Evolutionary conservation across 1,139 yeast species (phyloP).

Genomic region (Geotrichum macrosporum): DNA sequence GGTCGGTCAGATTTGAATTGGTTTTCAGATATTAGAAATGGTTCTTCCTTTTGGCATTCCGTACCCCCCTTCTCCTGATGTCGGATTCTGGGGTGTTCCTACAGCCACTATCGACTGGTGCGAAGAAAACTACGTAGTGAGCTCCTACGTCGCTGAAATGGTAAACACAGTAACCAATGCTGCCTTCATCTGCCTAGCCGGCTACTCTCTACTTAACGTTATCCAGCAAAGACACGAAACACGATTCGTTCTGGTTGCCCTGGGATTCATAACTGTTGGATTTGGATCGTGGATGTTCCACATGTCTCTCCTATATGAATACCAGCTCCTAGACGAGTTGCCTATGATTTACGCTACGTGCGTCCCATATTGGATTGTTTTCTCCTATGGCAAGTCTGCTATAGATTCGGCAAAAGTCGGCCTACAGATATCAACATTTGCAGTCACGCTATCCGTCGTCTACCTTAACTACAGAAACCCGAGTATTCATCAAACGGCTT

Average conservation of each 20-base stretch:
- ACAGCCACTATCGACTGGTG: conserved; percentile 90
- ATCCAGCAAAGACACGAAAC: conserved; percentile 56
- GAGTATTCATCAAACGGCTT: conserved; percentile 78
- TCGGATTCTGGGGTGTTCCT: conserved; percentile 36
- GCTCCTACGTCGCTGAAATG: conserved; percentile 83
- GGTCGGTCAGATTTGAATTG: too few relatives aligned
- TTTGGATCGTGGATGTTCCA: conserved; percentile 93
- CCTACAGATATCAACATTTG: conserved; percentile 38
- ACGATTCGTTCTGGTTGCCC: conserved; percentile 64
- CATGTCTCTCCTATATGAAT: conserved; percentile 86
- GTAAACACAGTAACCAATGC: conserved; percentile 77
- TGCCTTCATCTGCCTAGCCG: conserved; percentile 60
- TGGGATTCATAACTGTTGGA: conserved; percentile 86
- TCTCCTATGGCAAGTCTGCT: conserved; percentile 54
- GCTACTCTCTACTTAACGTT: conserved; percentile 62
- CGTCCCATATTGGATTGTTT: conserved; percentile 87
- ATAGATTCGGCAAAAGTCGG: conserved; percentile 38
- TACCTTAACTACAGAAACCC: conserved; percentile 75
- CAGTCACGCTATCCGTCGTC: conserved; percentile 55
- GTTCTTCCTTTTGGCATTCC: conserved; percentile 28
- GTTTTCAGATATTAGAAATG: too few relatives aligned
- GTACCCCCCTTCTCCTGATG: conserved; percentile 32
- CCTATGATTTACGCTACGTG: conserved; percentile 99
- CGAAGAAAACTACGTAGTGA: conserved; percentile 87
- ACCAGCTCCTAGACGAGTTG: conserved; percentile 85